These are phyloP conservation scores for Herpotrichia juniperi DNA, from an alignment of 2,329 filamentous ascomycete genomes.

Conservation along the genomic window DNA sequence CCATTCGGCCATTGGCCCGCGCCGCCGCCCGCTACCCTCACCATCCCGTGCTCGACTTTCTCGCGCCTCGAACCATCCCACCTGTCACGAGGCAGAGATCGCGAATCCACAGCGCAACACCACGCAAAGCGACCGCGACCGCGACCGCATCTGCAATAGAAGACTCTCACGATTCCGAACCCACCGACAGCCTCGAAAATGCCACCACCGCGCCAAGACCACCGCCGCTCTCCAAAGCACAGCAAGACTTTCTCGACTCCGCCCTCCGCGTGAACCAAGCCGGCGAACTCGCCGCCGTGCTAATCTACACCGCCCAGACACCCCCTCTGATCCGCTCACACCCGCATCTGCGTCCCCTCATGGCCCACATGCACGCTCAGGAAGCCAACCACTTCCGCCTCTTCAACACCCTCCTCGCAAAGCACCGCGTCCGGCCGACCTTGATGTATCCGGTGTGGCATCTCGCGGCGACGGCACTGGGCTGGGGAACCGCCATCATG, in stretches of 20 bases:
- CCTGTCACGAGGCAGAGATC: slow-evolving; percentile 4
- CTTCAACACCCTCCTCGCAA: slow-evolving; percentile 82
- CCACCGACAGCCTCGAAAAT: slow-evolving; percentile 21
- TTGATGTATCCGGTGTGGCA: slow-evolving; percentile 92
- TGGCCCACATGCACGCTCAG: slow-evolving; percentile 98
- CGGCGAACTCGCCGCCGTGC: slow-evolving; percentile 92
- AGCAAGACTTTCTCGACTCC: slow-evolving; percentile 46
- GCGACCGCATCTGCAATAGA: slow-evolving; percentile 13
- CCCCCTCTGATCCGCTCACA: slow-evolving; percentile 79
- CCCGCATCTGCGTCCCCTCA: slow-evolving; percentile 85
- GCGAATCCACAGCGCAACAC: slow-evolving; percentile 1
- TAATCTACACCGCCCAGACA: slow-evolving; percentile 91
- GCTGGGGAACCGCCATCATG: slow-evolving; percentile 88
- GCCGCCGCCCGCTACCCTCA: slow-evolving; percentile 7
- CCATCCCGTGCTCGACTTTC: slow-evolving; percentile 30
- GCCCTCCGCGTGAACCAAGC: slow-evolving; percentile 92
- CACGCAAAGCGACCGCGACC: background rate
- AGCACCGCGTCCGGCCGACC: slow-evolving; percentile 89
- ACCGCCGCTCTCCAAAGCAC: slow-evolving; percentile 31
- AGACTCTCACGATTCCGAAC: slow-evolving; percentile 8
- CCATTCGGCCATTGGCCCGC: slow-evolving; percentile 24
- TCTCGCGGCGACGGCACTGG: slow-evolving; percentile 76
- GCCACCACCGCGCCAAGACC: too few relatives aligned
- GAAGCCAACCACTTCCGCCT: slow-evolving; percentile 85
- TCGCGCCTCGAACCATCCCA: slow-evolving; percentile 27